Evolutionary conservation across 768 basidiomycete genomes (phyloP).

Genomic region (Tricholoma bakamatsutake): DNA sequence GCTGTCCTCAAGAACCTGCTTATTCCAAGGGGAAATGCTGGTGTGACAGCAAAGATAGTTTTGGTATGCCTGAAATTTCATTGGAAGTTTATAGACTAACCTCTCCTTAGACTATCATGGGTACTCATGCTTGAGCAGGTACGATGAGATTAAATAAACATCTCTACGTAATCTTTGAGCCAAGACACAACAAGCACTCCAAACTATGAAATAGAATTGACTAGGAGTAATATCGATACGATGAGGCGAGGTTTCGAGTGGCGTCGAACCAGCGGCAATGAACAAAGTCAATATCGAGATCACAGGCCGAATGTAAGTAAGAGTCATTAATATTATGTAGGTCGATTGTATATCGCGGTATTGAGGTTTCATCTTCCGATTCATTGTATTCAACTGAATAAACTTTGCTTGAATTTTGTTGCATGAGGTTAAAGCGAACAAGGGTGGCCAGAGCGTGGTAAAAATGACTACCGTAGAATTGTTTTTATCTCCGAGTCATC

Average conservation of each 20-base stretch:
- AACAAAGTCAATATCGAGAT: too few relatives aligned
- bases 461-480: neutral
- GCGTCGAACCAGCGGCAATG: too few relatives aligned
- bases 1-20: slow-evolving; percentile 71
- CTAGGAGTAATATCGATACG: slow-evolving; percentile 92
- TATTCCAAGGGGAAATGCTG: slow-evolving; percentile 82
- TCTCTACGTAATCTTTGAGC: slow-evolving; percentile 4
- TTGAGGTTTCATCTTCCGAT: too few relatives aligned
- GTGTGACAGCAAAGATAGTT: slow-evolving; percentile 74
- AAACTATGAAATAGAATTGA: slow-evolving; percentile 50
- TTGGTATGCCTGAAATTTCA: slow-evolving; percentile 41
- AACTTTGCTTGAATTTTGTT: too few relatives aligned
- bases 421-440: too few relatives aligned
- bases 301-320: too few relatives aligned
- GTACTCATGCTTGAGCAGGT: slow-evolving; percentile 88
- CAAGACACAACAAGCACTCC: neutral
- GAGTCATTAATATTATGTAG: too few relatives aligned
- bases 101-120: slow-evolving; percentile 58
- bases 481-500: slow-evolving; percentile 12
- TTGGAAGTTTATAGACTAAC: neutral
- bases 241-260: slow-evolving; percentile 2
- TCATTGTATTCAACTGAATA: too few relatives aligned
- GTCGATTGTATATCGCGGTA: too few relatives aligned
- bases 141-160: slow-evolving; percentile 41
- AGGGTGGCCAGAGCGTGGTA: neutral